These are phyloP conservation scores for Aspergillus sojae DNA, from an alignment of 2,329 filamentous ascomycete species.

Conservation along the genomic window DNA sequence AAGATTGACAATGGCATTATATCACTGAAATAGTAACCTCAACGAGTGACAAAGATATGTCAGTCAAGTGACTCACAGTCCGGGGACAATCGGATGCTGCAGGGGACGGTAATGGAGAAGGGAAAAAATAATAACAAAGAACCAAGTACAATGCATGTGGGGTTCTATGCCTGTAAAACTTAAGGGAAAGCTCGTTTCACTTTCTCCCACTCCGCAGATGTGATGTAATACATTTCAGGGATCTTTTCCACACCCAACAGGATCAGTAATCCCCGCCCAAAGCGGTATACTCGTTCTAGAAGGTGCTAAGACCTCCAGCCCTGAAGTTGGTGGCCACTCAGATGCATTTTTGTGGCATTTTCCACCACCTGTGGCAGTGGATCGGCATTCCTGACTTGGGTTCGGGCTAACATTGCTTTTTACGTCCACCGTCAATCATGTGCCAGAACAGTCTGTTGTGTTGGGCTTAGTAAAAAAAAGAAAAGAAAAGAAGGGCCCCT, in stretches of 20 bases:
- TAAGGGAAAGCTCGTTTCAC: neutral
- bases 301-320: neutral
- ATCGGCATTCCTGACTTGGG: slow-evolving; percentile 5
- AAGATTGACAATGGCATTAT: neutral
- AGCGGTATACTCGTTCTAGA: neutral
- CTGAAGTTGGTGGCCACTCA: neutral
- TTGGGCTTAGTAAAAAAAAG: neutral
- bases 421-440: slow-evolving; percentile 6
- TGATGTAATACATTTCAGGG: neutral
- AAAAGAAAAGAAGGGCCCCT: neutral
- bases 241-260: neutral
- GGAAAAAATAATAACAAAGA: neutral
- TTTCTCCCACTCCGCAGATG: neutral
- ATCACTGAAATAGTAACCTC: neutral
- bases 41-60: neutral
- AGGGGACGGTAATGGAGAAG: neutral
- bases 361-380: neutral
- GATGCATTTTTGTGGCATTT: neutral
- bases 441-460: neutral
- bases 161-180: neutral
- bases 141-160: neutral
- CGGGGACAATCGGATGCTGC: neutral
- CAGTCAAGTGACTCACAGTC: neutral
- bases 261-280: neutral
- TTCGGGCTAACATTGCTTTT: neutral